These are phyloP conservation scores for Fusarium chaquense DNA, from an alignment of 2,329 filamentous ascomycete species.

Conservation along the genomic window DNA sequence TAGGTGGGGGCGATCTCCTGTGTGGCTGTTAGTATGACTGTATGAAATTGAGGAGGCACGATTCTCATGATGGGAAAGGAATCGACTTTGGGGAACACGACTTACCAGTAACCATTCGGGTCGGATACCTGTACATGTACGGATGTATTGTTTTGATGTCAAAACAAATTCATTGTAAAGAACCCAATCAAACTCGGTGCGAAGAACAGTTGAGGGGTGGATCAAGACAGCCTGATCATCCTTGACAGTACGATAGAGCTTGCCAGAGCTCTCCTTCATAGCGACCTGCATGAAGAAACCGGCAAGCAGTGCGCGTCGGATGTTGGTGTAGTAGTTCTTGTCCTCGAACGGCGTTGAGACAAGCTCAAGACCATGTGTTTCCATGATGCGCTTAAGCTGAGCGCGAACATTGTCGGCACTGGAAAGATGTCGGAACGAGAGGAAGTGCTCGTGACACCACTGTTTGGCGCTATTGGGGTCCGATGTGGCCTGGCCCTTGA, in stretches of 20 bases:
- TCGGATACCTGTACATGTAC: conserved; percentile 90
- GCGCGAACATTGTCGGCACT: conserved; percentile 94
- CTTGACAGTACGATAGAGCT: conserved; percentile 95
- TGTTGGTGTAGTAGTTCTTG: conserved; percentile 98
- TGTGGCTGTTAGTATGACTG: conserved; percentile 27
- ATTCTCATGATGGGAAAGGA: neutral
- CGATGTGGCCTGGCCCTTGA: conserved; percentile 75
- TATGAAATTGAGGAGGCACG: neutral
- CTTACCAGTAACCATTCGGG: conserved; percentile 94
- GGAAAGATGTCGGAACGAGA: conserved; percentile 87
- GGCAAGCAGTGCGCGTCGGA: conserved; percentile 88
- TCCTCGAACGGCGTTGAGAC: conserved; percentile 91
- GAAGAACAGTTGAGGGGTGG: conserved; percentile 91
- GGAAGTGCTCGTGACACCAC: conserved; percentile 98
- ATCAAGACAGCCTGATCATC: conserved; percentile 94
- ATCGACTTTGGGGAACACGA: conserved; percentile 5
- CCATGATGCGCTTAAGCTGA: conserved; percentile 97
- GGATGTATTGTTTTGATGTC: conserved; percentile 97
- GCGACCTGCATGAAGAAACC: conserved; percentile 99
- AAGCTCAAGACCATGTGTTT: conserved; percentile 86
- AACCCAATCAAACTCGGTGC: conserved; percentile 93
- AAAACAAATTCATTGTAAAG: conserved; percentile 98
- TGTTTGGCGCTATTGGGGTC: conserved; percentile 79
- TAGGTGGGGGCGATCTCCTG: conserved; percentile 94
- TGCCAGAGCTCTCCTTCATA: conserved; percentile 88